A percentile compares a stretch with the other conserved stretches of the same genome.
Conservation (phyloP, 352 stramenopile genomes). For the Halophytophthora batemanensis region DNA sequence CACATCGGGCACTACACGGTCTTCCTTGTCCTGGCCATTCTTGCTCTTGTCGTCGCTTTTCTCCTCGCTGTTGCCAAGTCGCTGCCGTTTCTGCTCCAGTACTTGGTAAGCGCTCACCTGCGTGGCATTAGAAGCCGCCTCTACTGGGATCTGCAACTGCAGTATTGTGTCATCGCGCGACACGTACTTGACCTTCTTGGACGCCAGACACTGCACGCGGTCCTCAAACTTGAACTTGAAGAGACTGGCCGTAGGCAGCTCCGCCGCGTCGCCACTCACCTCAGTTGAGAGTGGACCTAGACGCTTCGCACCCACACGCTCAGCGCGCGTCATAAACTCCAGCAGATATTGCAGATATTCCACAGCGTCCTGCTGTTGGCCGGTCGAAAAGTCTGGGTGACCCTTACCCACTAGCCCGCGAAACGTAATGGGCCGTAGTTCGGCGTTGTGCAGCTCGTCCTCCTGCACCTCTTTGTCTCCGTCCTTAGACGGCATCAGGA, state of each 20-base stretch:
- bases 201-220: conserved; percentile 71
- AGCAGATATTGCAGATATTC: conserved; percentile 98
- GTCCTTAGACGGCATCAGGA: conserved; percentile 9
- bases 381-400: conserved; percentile 96
- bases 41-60: conserved; percentile 21
- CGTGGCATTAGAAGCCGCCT: conserved; percentile 80
- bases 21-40: conserved; percentile 31
- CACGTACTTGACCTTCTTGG: conserved; percentile 88
- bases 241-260: conserved; percentile 73
- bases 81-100: conserved; percentile 86
- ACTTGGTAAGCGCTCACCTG: conserved; percentile 87
- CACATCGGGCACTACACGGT: conserved; percentile 90
- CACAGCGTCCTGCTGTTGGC: conserved; percentile 96
- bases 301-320: conserved; percentile 54
- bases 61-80: conserved; percentile 51
- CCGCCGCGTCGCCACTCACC: conserved; percentile 25
- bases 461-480: conserved; percentile 32
- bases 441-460: conserved; percentile 34
- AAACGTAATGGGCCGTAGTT: conserved; percentile 89
- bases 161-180: conserved; percentile 75
- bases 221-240: conserved; percentile 94
- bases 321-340: conserved; percentile 88
- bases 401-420: conserved; percentile 93
- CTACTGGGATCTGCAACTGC: conserved; percentile 85
- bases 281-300: conserved; percentile 45